phyloP scores from a whole-genome alignment of 2,329 filamentous ascomycete species.

The Trichophyton simii region DNA sequence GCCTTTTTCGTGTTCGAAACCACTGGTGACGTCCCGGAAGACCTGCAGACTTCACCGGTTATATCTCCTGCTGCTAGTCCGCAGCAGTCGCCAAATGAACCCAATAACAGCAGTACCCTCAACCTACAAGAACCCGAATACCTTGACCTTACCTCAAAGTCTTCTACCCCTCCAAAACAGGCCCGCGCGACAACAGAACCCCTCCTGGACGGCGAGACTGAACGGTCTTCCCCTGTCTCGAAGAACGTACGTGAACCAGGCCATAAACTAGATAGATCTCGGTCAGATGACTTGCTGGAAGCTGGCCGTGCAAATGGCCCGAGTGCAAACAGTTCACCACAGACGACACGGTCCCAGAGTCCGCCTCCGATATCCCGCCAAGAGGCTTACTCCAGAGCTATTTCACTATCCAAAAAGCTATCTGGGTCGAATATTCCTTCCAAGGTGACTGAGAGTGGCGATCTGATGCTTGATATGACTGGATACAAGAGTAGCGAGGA shows the following conservation, averaged over 20 bases:
- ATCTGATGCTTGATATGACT: slow-evolving; percentile 96
- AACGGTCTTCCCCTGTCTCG: not conserved
- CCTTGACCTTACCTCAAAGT: slow-evolving; percentile 28
- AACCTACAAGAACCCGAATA: slow-evolving; percentile 40
- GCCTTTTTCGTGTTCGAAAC: slow-evolving; percentile 99
- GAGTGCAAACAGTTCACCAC: not conserved
- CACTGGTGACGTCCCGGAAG: slow-evolving; percentile 77
- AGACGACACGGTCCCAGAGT: slow-evolving; percentile 50
- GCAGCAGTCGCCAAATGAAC: slow-evolving; percentile 26
- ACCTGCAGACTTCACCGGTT: slow-evolving; percentile 84
- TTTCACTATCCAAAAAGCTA: slow-evolving; percentile 73
- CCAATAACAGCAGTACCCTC: slow-evolving; percentile 15
- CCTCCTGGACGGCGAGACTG: not conserved
- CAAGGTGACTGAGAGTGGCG: slow-evolving; percentile 80
- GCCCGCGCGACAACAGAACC: not conserved
- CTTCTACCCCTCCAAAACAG: not conserved
- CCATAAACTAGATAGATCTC: not conserved
- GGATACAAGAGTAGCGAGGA: slow-evolving; percentile 92
- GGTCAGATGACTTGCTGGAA: not conserved
- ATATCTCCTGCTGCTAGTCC: slow-evolving; percentile 84
- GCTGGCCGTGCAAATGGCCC: not conserved
- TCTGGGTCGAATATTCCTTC: slow-evolving; percentile 85
- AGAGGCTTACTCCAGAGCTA: slow-evolving; percentile 72
- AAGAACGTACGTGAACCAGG: not conserved
- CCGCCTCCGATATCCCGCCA: slow-evolving; percentile 58